Conservation (phyloP, 176 grass and related monocot genomes). For the Dendrocalamus sinicus region DNA sequence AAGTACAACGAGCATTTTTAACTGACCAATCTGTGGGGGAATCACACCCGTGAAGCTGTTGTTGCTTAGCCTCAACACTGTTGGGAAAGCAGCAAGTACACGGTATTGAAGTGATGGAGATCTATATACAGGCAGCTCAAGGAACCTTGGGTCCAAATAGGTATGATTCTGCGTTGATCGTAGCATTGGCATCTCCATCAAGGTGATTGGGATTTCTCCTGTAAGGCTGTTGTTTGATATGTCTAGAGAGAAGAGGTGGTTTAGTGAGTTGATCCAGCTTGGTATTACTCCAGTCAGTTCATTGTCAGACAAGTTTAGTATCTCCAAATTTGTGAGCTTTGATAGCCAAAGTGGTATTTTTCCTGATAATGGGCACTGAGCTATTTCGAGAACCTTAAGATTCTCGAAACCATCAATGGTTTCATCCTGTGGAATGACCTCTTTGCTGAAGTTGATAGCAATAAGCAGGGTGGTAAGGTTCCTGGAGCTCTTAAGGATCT, state of each 20-base stretch:
- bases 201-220: slow-evolving; percentile 29
- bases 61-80: neutral
- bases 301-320: slow-evolving; percentile 21
- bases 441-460: neutral
- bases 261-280: slow-evolving; percentile 35
- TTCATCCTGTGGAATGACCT: slow-evolving; percentile 26
- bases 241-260: slow-evolving; percentile 36
- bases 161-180: neutral
- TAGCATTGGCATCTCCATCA: slow-evolving; percentile 48
- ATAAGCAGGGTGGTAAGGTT: slow-evolving; percentile 49
- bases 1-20: neutral
- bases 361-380: neutral
- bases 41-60: slow-evolving; percentile 17
- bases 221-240: slow-evolving; percentile 46
- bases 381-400: neutral
- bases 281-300: slow-evolving; percentile 45
- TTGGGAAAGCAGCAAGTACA: too few relatives aligned
- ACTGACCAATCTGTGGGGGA: neutral
- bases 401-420: slow-evolving; percentile 6
- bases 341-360: slow-evolving; percentile 52
- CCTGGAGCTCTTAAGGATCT: neutral
- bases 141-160: neutral
- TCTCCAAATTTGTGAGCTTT: slow-evolving; percentile 34
- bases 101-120: slow-evolving; percentile 22
- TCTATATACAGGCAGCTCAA: slow-evolving; percentile 41